Evolutionary conservation across 768 basidiomycete genomes (phyloP).

Genomic region (Leccinum olivaceopallidum): DNA sequence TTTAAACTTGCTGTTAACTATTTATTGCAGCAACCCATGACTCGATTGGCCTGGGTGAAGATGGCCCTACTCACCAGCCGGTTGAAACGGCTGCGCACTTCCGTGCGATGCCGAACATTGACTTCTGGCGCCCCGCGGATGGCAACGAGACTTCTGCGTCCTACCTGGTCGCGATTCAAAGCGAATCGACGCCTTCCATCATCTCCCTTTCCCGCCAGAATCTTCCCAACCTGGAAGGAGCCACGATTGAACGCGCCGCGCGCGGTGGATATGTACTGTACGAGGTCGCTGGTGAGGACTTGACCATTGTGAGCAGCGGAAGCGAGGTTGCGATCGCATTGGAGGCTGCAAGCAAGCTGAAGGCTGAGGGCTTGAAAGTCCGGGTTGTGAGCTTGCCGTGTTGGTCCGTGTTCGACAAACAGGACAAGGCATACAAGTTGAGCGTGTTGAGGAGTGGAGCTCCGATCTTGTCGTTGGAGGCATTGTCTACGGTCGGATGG

Average conservation of each 20-base stretch:
- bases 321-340: conserved; percentile 88
- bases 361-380: conserved; percentile 73
- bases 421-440: conserved; percentile 76
- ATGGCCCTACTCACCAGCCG: conserved; percentile 96
- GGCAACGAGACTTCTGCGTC: conserved; percentile 97
- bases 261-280: conserved; percentile 90
- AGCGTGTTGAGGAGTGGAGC: conserved; percentile 87
- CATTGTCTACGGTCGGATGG: conserved; percentile 83
- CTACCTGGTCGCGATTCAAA: conserved; percentile 76
- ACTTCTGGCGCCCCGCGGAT: conserved; percentile 92
- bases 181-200: conserved; percentile 78
- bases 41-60: conserved; percentile 90
- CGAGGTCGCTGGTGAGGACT: conserved; percentile 73
- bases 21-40: conserved; percentile 78
- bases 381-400: conserved; percentile 89
- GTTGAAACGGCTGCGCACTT: conserved; percentile 86
- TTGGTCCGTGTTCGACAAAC: conserved; percentile 85
- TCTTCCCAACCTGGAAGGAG: conserved; percentile 88
- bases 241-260: conserved; percentile 78
- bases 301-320: conserved; percentile 89
- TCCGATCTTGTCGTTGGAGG: conserved; percentile 89
- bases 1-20: conserved; percentile 1
- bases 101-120: conserved; percentile 88
- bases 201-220: conserved; percentile 86
- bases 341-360: conserved; percentile 82